These are phyloP conservation scores for Zancudomyces culisetae DNA, from an alignment of 371 early-diverging fungal species.

Conservation along the genomic window DNA sequence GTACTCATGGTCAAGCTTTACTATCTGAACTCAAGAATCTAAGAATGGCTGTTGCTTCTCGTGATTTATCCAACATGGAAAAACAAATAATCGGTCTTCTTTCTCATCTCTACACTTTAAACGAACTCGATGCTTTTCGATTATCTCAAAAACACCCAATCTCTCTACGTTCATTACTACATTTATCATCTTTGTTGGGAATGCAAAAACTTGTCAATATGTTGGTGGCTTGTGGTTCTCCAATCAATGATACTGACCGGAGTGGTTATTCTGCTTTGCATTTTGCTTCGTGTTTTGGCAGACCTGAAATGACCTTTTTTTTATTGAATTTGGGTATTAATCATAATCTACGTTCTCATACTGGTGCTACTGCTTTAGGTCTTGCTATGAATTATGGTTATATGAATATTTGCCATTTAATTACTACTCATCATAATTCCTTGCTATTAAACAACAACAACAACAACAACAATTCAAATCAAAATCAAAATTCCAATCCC, in stretches of 20 bases:
- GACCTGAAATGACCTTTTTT: slow-evolving; percentile 10
- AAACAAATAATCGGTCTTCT: slow-evolving; percentile 7
- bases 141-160: slow-evolving; percentile 13
- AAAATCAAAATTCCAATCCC: too few relatives aligned
- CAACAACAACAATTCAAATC: too few relatives aligned
- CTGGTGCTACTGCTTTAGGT: slow-evolving; percentile 10
- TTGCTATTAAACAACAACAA: too few relatives aligned
- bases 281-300: slow-evolving; percentile 26
- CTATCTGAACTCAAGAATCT: slow-evolving; percentile 6
- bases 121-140: slow-evolving; percentile 5
- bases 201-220: slow-evolving; percentile 25
- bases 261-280: slow-evolving; percentile 31
- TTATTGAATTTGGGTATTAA: neutral
- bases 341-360: neutral
- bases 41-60: slow-evolving; percentile 4
- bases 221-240: slow-evolving; percentile 6
- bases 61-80: slow-evolving; percentile 16
- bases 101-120: neutral
- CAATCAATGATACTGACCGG: slow-evolving; percentile 21
- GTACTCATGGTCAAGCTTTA: slow-evolving; percentile 6
- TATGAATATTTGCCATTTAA: neutral
- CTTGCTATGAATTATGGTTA: slow-evolving; percentile 5
- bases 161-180: slow-evolving; percentile 26
- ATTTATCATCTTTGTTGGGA: slow-evolving; percentile 25
- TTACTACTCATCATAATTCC: neutral